Evolutionary conservation across 176 grass and related monocot species (phyloP).

Genomic region (Carex parvula): DNA sequence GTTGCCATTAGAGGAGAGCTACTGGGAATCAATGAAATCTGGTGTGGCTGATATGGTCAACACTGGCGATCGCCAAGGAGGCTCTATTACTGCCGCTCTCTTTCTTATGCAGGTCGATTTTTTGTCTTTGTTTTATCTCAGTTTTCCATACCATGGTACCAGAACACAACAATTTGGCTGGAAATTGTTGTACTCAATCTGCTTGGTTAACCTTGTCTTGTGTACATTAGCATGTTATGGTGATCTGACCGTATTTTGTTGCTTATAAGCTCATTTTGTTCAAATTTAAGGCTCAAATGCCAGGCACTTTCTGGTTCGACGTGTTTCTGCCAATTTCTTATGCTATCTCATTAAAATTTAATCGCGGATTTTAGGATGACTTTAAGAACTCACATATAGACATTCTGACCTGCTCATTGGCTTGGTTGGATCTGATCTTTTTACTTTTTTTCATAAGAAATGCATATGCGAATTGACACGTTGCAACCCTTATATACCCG

Average conservation of each 20-base stretch:
- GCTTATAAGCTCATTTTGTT: background rate
- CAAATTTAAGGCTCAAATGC: background rate
- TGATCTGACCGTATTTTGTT: background rate
- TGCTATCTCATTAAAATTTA: background rate
- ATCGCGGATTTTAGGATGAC: background rate
- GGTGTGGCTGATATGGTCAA: conserved; percentile 96
- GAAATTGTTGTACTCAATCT: background rate
- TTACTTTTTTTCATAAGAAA: background rate
- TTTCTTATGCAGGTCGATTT: conserved; percentile 86
- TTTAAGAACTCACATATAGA: background rate
- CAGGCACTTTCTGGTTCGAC: too few relatives aligned
- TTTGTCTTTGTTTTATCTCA: background rate
- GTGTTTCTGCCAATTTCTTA: too few relatives aligned
- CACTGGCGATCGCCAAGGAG: conserved; percentile 77
- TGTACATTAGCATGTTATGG: background rate
- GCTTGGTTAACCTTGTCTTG: background rate
- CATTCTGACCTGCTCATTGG: background rate
- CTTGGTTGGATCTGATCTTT: background rate
- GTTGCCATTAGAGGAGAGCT: conserved; percentile 86
- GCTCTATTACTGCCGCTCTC: conserved; percentile 75
- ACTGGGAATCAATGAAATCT: conserved; percentile 94
- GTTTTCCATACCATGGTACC: background rate
- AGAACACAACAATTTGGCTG: background rate
- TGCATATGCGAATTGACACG: background rate
- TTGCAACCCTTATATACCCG: background rate